Conservation (phyloP, 331 rosid genomes). For the Malus hybrid region DNA sequence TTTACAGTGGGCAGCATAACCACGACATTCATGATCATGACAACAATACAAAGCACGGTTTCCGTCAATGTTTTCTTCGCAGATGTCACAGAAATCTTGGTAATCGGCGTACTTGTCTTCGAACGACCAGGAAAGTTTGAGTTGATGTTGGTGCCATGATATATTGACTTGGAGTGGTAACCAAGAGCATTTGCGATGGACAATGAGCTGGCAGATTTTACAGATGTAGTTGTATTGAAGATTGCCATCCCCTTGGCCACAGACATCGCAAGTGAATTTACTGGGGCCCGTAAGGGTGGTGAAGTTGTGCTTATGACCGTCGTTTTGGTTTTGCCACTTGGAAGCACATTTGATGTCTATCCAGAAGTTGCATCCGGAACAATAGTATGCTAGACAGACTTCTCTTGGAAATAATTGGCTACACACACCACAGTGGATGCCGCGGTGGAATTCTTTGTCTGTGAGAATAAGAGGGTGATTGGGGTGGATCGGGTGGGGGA, state of each 20-base stretch:
- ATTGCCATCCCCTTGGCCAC: neutral
- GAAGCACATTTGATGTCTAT: neutral
- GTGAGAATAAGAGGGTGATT: neutral
- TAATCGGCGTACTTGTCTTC: neutral
- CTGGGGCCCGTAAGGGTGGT: no score
- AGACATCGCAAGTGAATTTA: neutral
- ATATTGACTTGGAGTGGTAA: neutral
- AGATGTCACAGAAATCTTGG: neutral
- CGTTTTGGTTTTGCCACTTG: neutral
- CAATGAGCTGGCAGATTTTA: neutral
- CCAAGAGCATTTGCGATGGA: rapidly evolving
- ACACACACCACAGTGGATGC: no score
- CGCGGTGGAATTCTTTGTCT: no score
- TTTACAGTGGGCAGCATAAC: neutral
- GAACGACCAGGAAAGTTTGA: neutral
- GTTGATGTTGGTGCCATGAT: neutral
- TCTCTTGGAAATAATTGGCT: no score
- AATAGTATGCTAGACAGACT: neutral
- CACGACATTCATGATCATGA: neutral
- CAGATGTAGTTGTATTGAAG: rapidly evolving
- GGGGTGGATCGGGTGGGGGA: neutral
- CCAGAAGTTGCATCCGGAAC: neutral
- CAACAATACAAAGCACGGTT: neutral
- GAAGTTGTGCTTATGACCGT: neutral
- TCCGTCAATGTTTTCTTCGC: rapidly evolving